Percentiles rank a stretch among this genome's conserved stretches.
These are phyloP conservation scores for Ogataea angusta DNA, from an alignment of 805 yeast species.

Conservation along the genomic window DNA sequence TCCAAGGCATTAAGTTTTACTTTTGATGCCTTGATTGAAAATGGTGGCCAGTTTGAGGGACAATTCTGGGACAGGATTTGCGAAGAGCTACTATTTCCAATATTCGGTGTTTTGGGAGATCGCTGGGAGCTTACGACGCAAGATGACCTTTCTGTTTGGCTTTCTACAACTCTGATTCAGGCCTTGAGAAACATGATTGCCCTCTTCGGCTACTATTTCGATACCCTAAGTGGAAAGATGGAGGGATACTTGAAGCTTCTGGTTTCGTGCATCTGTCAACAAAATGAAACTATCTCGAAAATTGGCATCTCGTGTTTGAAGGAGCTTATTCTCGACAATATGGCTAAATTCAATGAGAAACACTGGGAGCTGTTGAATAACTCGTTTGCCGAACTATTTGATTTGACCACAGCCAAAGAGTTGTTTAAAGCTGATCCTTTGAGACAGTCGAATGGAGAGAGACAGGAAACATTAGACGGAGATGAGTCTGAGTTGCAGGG, in stretches of 20 bases:
- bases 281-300: constrained; percentile 92
- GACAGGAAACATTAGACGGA: constrained; percentile 28
- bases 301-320: constrained; percentile 90
- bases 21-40: constrained; percentile 75
- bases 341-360: constrained; percentile 51
- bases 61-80: constrained; percentile 84
- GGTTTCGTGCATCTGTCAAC: constrained; percentile 90
- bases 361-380: constrained; percentile 76
- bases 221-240: constrained; percentile 65
- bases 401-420: constrained; percentile 81
- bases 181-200: constrained; percentile 87
- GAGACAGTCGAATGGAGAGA: constrained; percentile 17
- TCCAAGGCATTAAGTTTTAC: constrained; percentile 79
- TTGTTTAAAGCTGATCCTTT: constrained; percentile 63
- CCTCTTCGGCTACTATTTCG: constrained; percentile 79
- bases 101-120: constrained; percentile 73
- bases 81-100: constrained; percentile 78
- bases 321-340: constrained; percentile 74
- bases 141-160: constrained; percentile 92
- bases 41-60: constrained; percentile 72
- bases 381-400: constrained; percentile 69
- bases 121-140: constrained; percentile 73
- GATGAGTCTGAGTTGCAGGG: constrained; percentile 10
- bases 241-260: constrained; percentile 76
- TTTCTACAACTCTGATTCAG: constrained; percentile 93